Base-by-base conservation (phyloP, 1,139 yeast genomes). In the Geotrichum histeridarum region DNA sequence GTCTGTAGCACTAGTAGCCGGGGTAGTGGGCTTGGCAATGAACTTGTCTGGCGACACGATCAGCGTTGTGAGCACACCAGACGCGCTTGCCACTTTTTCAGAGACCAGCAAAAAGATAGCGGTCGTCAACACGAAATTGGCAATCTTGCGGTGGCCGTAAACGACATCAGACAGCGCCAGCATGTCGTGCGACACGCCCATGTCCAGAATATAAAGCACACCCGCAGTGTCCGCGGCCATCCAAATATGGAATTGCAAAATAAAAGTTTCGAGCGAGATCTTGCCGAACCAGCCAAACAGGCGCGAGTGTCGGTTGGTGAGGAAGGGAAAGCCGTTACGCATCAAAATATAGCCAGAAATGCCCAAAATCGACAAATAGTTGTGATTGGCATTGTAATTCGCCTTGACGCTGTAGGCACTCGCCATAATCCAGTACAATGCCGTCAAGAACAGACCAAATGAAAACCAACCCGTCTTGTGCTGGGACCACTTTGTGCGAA, bases 211-310 rank as follows among this genome's bases (percentile, higher is more conserved):
- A 42, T 57, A 57, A 33, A 61, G 44, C 1, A 60, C 54, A 8
- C 64, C 65, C 38, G 57, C 58, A 31, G 66, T 60, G 41, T 62
- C 66, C 5, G 63, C 65, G 8, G 65, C 66, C 62, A 63, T 55
- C 63, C 64, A 63, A 27, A 63, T 60, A 42, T 63, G 66, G 46
- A 61, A 61, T 43, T 63, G 65, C 30, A 63, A 51, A 31, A 62
- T 62, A 50, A 62, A 63, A 4, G 66, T 62, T 45, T 63, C 66
- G 32, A 63, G 55, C 14, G 66, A 63, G 50, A 62, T 60, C 15
- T 59, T 56, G 31, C 66, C 66, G 22, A 62, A 50, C 60, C 63
- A 63, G 4, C 63, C 63, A 51, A 57, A 61, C 18, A 55, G 54
- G 14, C 58, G 53, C 11, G 66, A 63, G 53, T 63, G 60, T 5